These are phyloP conservation scores for Akanthomyces lecanii DNA, from an alignment of 2,329 filamentous ascomycete genomes.

Conservation along the genomic window DNA sequence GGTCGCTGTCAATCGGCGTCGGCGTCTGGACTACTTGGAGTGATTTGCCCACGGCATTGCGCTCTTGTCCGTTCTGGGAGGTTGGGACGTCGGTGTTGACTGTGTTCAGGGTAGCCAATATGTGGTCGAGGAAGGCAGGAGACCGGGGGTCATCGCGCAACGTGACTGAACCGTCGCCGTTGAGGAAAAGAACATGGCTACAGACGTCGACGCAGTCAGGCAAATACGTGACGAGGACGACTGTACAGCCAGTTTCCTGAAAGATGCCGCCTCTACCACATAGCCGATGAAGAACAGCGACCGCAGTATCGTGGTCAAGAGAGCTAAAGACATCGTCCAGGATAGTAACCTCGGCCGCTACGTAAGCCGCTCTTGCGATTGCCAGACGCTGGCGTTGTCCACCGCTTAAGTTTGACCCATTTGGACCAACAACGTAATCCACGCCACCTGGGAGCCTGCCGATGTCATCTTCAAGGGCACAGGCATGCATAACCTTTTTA, in stretches of 20 bases:
- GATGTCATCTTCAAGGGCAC: background rate
- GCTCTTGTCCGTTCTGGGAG: no score
- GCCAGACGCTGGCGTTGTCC: conserved; percentile 7
- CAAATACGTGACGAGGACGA: conserved; percentile 2
- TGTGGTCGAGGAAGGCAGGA: no score
- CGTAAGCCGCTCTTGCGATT: conserved; percentile 15
- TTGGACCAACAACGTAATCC: background rate
- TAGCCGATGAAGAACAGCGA: background rate
- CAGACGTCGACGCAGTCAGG: background rate
- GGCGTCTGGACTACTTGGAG: no score
- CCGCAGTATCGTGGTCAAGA: no score
- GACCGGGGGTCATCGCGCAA: no score
- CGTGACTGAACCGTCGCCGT: no score
- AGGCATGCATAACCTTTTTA: background rate
- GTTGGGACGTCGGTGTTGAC: no score
- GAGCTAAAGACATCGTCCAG: conserved; percentile 19
- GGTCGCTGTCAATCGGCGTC: no score
- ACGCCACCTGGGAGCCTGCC: background rate
- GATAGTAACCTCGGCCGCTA: background rate
- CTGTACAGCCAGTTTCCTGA: background rate
- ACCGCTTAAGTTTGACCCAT: background rate
- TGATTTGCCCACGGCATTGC: no score
- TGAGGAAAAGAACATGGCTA: background rate
- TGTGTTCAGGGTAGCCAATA: no score
- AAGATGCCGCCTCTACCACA: background rate